Conservation (phyloP, 148 eudicot species). For the Camellia granthamiana region DNA sequence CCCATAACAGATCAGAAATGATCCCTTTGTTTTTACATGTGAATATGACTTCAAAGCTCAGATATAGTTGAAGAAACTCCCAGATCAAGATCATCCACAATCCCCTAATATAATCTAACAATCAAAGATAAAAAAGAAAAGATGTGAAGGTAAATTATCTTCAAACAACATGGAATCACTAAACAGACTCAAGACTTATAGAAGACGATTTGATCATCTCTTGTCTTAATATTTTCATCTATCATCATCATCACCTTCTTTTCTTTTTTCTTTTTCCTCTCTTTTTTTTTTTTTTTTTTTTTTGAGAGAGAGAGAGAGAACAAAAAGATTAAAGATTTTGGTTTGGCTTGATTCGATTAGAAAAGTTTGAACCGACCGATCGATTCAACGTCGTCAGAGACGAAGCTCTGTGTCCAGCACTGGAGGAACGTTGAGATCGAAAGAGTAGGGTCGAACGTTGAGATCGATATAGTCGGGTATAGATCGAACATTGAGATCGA, state of each 20-base stretch:
- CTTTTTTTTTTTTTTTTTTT: background rate
- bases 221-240: background rate
- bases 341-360: background rate
- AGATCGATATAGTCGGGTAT: conserved; percentile 26
- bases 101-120: background rate
- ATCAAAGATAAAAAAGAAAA: conserved; percentile 1
- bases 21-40: conserved; percentile 8
- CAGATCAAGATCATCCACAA: conserved; percentile 17
- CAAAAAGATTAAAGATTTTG: conserved; percentile 1
- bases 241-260: conserved; percentile 4
- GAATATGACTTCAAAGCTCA: conserved; percentile 13
- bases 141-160: conserved; percentile 3
- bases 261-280: conserved; percentile 1
- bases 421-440: conserved; percentile 51
- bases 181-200: background rate
- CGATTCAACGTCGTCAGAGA: conserved; percentile 24
- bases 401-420: conserved; percentile 32
- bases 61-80: conserved; percentile 11
- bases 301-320: conserved; percentile 10
- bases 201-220: conserved; percentile 6
- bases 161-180: conserved; percentile 4
- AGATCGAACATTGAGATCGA: conserved; percentile 41
- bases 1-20: conserved; percentile 16
- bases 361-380: conserved; percentile 14
- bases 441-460: conserved; percentile 37